Evolutionary conservation across 139 green algal species (phyloP), one percentile per base, ranked within the genome.

Genomic region (Trebouxia sp.): DNA sequence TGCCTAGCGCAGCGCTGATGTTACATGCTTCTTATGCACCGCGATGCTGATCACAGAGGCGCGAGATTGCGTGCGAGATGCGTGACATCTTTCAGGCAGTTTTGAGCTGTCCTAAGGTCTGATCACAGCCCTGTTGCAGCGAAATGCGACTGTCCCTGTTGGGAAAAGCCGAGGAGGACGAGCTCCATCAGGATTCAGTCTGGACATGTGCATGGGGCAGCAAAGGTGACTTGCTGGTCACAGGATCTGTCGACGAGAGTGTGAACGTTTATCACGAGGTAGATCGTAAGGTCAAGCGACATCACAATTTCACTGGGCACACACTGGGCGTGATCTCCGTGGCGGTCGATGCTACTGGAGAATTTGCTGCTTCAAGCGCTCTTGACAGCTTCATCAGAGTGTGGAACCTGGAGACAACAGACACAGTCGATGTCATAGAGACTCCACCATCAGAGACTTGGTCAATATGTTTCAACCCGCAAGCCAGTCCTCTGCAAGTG

Each of bases 241-340:
- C 92, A 1, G 94, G 93, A 11, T 94, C 87, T 0, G 89, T 95
- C 0, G 94, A 98, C 77, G 94, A 98, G 82, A 89, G 45, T 20
- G 93, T 95, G 1, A 96, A 95, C 65, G 75, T 92, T 4, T 97
- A 92, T 91, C 42, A 53, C 15, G 85, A 87, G n/a, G 42, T 66
- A 24, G 58, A 66, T 9, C 76, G 76, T 20, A 83, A 37, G 0
- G 78, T 90, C 9, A 85, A 88, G 24, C 83, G 86, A 4, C 38
- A 80, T 58, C 83, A 93, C 58, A 90, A 85, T 32, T 93, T 90
- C 58, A 81, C 90, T 1, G 92, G 93, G 15, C 88, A 96, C 50
- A 89, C 89, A 3, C 85, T 98, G 7, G 95, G 95, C n/a, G 95
- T 95, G 12, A 85, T 98, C 37, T 92, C 85, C 14, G 85, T 98